Evolutionary conservation across 306 rosid species (phyloP).

Genomic region (Purshia tridentata): DNA sequence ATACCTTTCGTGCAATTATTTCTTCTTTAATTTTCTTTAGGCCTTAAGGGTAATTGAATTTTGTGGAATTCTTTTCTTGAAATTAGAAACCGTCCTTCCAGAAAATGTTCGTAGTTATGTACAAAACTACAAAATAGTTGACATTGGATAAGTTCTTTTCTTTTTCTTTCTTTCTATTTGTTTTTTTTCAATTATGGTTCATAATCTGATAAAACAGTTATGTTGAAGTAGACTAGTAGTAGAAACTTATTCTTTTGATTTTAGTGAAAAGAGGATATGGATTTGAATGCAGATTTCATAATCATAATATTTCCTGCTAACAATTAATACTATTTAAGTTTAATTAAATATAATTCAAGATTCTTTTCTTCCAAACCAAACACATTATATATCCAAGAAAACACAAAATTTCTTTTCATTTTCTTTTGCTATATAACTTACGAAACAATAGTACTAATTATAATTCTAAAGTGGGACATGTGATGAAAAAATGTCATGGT

Average conservation of each 20-base stretch:
- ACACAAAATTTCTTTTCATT: not conserved
- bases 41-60: not conserved
- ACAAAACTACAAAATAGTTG: no score
- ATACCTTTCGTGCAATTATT: conserved; percentile 2
- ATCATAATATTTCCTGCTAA: not conserved
- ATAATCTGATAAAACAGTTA: not conserved
- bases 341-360: not conserved
- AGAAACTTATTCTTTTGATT: not conserved
- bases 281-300: not conserved
- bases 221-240: not conserved
- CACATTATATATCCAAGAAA: not conserved
- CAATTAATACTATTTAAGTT: not conserved
- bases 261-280: not conserved
- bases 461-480: no score
- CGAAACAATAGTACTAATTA: no score
- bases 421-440: not conserved
- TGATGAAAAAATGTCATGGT: not conserved
- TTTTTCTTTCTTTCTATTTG: no score
- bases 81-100: not conserved
- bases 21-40: not conserved
- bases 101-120: not conserved
- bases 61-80: not conserved
- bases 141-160: no score
- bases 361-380: not conserved
- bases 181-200: not conserved